A percentile compares a stretch with the other conserved stretches of the same genome.
These are phyloP conservation scores for Penicillium macrosclerotiorum DNA, from an alignment of 495 filamentous ascomycete genomes.

Conservation along the genomic window DNA sequence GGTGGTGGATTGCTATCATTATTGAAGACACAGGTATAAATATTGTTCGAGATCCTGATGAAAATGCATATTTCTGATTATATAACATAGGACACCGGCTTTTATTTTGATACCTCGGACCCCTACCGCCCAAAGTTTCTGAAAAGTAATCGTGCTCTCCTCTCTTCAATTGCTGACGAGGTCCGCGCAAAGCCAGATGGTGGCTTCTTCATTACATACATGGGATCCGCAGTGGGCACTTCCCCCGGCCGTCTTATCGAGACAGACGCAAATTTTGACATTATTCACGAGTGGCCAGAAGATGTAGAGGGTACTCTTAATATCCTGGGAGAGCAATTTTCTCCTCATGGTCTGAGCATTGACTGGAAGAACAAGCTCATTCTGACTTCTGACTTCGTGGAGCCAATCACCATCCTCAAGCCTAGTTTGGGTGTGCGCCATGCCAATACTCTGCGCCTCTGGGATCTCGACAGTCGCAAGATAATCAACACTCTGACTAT, in stretches of 20 bases:
- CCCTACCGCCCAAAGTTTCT: conserved; percentile 57
- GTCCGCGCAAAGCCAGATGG: conserved; percentile 64
- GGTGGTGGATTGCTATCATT: conserved; percentile 61
- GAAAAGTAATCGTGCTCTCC: conserved; percentile 56
- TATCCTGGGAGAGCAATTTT: conserved; percentile 58
- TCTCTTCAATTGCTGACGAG: conserved; percentile 60
- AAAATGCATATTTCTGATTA: neutral
- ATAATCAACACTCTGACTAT: conserved; percentile 63
- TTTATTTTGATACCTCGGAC: conserved; percentile 59
- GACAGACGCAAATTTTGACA: conserved; percentile 57
- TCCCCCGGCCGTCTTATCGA: conserved; percentile 58
- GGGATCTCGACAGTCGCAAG: conserved; percentile 49
- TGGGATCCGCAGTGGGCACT: conserved; percentile 55
- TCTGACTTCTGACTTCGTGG: conserved; percentile 62
- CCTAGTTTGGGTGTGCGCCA: conserved; percentile 50
- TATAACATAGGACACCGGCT: conserved; percentile 51
- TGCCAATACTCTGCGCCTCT: conserved; percentile 59
- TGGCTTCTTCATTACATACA: conserved; percentile 63
- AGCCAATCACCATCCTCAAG: conserved; percentile 58
- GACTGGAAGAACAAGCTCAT: conserved; percentile 57
- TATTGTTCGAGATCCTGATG: neutral
- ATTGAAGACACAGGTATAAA: conserved; percentile 51
- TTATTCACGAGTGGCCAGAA: conserved; percentile 60
- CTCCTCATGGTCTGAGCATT: conserved; percentile 57
- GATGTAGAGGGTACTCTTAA: conserved; percentile 49